Base-by-base conservation (phyloP, 331 rosid species). In the Pyracantha coccinea region DNA sequence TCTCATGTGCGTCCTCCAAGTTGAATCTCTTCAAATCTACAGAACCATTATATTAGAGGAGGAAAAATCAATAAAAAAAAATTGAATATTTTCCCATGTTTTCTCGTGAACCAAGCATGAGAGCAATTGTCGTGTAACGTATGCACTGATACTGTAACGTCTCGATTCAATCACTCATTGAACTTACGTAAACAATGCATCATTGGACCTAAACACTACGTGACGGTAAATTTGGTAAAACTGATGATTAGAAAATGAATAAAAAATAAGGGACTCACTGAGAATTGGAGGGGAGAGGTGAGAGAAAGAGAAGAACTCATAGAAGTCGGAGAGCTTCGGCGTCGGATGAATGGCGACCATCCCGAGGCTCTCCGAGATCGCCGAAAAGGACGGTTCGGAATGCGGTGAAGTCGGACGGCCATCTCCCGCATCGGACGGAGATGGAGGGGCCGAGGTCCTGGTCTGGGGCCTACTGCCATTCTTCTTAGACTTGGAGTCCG, bases 261-360 rank as follows among this genome's bases (percentile, higher is more conserved):
- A 7, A 1, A 57, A 63, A 19, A 28, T 23, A 16, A 4, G 16
- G 21, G 6, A 86, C 97, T 32, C 72, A 94, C 99, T 77, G 54
- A 89, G 80, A 81, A 94, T 81, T 8, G 99, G 98, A 8, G 96
- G 86, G 50, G 96, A 53, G 66, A 90, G 69, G 59, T 90, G 92
- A 41, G 97, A 81, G 78, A 94, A 81, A 0, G 96, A 84, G 86
- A 94, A 90, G 86, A 92, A 94, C 57, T 94, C 99, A 58, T 91
- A 94, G 86, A 94, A 94, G 68, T 92, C 93, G 21, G 99, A 89
- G 38, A 94, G 89, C 80, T 90, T 94, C 44, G 99, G 97, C 76
- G 97, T 87, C 1, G 97, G 91, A 47, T 94, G 99, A 73, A 94
- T 90, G 28, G 99, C 96, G 65, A 84, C 86, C 99, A 90, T 92